A percentile compares a stretch with the other conserved stretches of the same genome.
phyloP scores from a whole-genome alignment of 768 basidiomycete species.

The Pisolithus orientalis region DNA sequence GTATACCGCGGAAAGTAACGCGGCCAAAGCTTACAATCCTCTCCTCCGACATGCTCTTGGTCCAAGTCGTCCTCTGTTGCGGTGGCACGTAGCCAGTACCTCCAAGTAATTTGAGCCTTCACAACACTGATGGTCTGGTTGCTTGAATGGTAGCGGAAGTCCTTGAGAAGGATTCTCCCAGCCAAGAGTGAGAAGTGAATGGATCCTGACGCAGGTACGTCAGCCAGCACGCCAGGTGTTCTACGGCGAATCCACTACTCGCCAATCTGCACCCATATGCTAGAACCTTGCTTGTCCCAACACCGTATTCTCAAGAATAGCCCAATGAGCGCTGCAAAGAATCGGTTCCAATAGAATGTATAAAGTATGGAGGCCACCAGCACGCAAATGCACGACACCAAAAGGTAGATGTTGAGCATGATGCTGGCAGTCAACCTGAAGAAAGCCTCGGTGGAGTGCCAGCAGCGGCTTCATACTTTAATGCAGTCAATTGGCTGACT shows the following conservation, averaged over 20 bases:
- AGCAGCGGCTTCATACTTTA: not conserved
- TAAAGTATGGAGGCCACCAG: conserved; percentile 57
- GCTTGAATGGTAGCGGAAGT: conserved; percentile 84
- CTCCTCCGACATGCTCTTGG: conserved; percentile 38
- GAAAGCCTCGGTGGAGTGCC: not conserved
- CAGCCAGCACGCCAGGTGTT: not conserved
- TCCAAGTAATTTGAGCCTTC: conserved; percentile 85
- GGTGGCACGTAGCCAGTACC: conserved; percentile 87
- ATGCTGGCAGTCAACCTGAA: not conserved
- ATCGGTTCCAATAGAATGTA: conserved; percentile 88
- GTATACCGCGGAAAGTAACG: not conserved
- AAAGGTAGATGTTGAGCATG: conserved; percentile 57
- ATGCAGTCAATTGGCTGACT: not conserved
- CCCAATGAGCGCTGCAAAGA: conserved; percentile 65
- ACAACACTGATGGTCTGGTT: conserved; percentile 85
- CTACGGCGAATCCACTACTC: conserved; percentile 12
- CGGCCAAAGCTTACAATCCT: conserved; percentile 42
- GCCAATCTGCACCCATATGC: conserved; percentile 84
- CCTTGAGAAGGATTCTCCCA: conserved; percentile 83
- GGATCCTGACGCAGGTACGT: conserved; percentile 49
- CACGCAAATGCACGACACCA: conserved; percentile 57
- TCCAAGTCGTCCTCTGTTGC: conserved; percentile 68
- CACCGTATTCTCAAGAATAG: conserved; percentile 60
- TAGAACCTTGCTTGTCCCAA: conserved; percentile 75
- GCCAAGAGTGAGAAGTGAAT: conserved; percentile 85